These are phyloP conservation scores for Canavalia ensiformis DNA, from an alignment of 306 rosid species.

Conservation along the genomic window DNA sequence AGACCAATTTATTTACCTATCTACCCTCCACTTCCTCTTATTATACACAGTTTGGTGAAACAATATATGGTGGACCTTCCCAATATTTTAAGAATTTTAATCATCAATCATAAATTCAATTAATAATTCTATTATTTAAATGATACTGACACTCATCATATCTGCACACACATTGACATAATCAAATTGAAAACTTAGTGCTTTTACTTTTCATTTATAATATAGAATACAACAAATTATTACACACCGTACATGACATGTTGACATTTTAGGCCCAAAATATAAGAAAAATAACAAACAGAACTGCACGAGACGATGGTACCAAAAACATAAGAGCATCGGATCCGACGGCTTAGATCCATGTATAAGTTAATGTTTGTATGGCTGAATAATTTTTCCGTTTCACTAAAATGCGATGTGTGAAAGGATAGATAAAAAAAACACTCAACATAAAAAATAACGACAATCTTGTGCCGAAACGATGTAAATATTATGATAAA, in stretches of 20 bases:
- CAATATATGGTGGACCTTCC: not conserved
- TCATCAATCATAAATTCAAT: not conserved
- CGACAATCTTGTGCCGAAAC: too few relatives aligned
- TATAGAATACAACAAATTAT: not conserved
- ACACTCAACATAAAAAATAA: too few relatives aligned
- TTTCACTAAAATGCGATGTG: too few relatives aligned
- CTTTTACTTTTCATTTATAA: slow-evolving; percentile 13
- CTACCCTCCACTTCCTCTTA: not conserved
- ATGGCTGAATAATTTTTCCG: too few relatives aligned
- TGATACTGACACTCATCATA: not conserved
- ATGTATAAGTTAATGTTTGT: too few relatives aligned
- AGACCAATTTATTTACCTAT: not conserved
- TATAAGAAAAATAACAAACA: not conserved
- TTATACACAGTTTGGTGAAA: not conserved
- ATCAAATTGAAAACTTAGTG: slow-evolving; percentile 13
- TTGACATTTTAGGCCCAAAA: not conserved
- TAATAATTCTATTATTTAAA: not conserved
- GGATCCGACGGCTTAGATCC: too few relatives aligned
- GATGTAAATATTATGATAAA: too few relatives aligned
- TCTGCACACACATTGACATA: not conserved
- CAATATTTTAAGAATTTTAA: not conserved
- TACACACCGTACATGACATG: not conserved
- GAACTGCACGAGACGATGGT: not conserved
- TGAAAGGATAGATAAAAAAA: too few relatives aligned
- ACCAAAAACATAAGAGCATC: too few relatives aligned